Conservation (phyloP, 2,329 filamentous ascomycete genomes). For the Alternaria panax region DNA sequence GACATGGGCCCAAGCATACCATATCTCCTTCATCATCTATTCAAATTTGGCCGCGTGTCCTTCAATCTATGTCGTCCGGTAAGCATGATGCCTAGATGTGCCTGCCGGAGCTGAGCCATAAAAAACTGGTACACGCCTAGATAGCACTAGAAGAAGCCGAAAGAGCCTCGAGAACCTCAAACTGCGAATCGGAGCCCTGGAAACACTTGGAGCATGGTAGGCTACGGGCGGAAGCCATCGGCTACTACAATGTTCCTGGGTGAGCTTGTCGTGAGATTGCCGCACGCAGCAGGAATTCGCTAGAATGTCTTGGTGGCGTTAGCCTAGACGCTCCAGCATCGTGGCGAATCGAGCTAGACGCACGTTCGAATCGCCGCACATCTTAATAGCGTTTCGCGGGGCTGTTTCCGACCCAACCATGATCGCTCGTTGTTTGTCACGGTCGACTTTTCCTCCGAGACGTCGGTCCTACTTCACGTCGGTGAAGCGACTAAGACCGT, state of each 20-base stretch:
- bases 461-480: not conserved
- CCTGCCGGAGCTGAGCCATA: not conserved
- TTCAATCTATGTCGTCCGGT: not conserved
- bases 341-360: not conserved
- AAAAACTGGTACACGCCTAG: not conserved
- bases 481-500: not conserved
- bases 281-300: not conserved
- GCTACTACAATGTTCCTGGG: not conserved
- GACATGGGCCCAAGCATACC: not conserved
- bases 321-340: not conserved
- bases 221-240: not conserved
- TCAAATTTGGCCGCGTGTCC: not conserved
- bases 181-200: not conserved
- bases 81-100: not conserved
- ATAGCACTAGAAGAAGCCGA: not conserved
- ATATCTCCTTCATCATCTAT: not conserved
- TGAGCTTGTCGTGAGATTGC: not conserved
- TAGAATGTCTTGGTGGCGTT: slow-evolving; percentile 1
- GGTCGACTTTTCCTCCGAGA: not conserved
- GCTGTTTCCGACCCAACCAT: not conserved
- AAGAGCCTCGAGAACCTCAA: not conserved
- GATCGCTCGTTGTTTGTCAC: not conserved
- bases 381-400: not conserved
- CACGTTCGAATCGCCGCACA: not conserved
- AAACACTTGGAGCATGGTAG: not conserved